These are phyloP conservation scores for Gossypium lobatum DNA, from an alignment of 441 rosid genomes.

Conservation along the genomic window DNA sequence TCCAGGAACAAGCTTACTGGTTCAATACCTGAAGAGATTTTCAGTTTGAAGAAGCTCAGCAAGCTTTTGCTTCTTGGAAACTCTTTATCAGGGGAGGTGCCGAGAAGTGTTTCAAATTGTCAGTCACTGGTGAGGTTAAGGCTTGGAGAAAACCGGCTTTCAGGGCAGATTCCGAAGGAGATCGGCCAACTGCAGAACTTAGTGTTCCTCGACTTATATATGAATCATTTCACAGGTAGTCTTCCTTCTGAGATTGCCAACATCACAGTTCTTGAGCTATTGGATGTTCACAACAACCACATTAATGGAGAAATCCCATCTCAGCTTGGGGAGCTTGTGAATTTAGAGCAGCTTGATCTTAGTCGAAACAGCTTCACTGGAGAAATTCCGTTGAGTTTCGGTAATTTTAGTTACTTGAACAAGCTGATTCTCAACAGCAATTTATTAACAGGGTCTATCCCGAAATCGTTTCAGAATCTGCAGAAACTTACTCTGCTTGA, in stretches of 20 bases:
- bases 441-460: slow-evolving; percentile 64
- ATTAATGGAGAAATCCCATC: slow-evolving; percentile 68
- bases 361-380: slow-evolving; percentile 82
- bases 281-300: slow-evolving; percentile 83
- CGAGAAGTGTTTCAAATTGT: slow-evolving; percentile 57
- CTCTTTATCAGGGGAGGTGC: slow-evolving; percentile 62
- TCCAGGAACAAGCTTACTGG: slow-evolving; percentile 86
- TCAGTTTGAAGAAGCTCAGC: slow-evolving; percentile 76
- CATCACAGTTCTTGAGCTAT: slow-evolving; percentile 70
- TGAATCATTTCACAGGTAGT: slow-evolving; percentile 80
- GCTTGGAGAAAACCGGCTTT: slow-evolving; percentile 87
- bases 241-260: slow-evolving; percentile 72
- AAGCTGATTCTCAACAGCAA: slow-evolving; percentile 90
- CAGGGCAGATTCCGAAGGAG: slow-evolving; percentile 75
- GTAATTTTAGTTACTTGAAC: slow-evolving; percentile 81
- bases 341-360: slow-evolving; percentile 89
- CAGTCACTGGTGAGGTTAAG: slow-evolving; percentile 83
- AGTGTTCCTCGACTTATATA: slow-evolving; percentile 83
- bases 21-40: slow-evolving; percentile 71
- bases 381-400: slow-evolving; percentile 65
- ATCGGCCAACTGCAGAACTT: slow-evolving; percentile 82
- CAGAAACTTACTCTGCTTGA: slow-evolving; percentile 82
- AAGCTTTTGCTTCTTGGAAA: slow-evolving; percentile 88
- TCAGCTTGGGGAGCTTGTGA: slow-evolving; percentile 77
- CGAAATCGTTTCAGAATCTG: slow-evolving; percentile 48